Base-by-base conservation (phyloP, 805 yeast genomes). In the Grigorovia humatica region DNA sequence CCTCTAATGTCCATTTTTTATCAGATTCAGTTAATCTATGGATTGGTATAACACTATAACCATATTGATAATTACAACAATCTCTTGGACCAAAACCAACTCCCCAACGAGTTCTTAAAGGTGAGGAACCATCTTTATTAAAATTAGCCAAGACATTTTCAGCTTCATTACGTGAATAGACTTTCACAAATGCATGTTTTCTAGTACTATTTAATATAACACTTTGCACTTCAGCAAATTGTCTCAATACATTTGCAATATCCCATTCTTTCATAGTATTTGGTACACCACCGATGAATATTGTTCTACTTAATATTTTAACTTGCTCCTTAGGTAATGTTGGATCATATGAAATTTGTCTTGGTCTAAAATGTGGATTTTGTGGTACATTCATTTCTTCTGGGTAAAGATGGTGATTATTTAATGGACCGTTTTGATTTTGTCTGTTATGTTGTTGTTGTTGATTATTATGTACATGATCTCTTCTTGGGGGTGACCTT, bases 31-130 rank as follows among this genome's bases (percentile, higher is more conserved):
- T 93, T 59, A 93, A 76, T 61, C 96, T 79, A 53, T 79, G 79
- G 48, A 93, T 71, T 15, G 98, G 96, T 55, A 93, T 88, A 41
- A 89, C 79, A 54, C 96, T 85, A 42, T 83, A 76, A 55, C 99
- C 99, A 52, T 83, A 83, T 63, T 83, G 90, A 69, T 93, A 93
- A 69, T 93, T 95, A 67, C 96, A 88, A 73, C 98, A 91, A 68
- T 93, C 98, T 73, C 99, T 81, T 51, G 99, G 99, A 4, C 99
- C 99, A 64, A 86, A 93, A 1, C 99, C 99, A 55, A 93, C 98
- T 58, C 98, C 99, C 99, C 99, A 93, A 65, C 96, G 79, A 4
- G 95, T 87, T 70, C 98, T 80, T 59, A 93, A 73, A 66, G 58
- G 80, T 72, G 64, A 70, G 9, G 78, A 68, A 43, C 85, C 83